Evolutionary conservation across 441 rosid genomes (phyloP).

Genomic region (Erodium moschatum): DNA sequence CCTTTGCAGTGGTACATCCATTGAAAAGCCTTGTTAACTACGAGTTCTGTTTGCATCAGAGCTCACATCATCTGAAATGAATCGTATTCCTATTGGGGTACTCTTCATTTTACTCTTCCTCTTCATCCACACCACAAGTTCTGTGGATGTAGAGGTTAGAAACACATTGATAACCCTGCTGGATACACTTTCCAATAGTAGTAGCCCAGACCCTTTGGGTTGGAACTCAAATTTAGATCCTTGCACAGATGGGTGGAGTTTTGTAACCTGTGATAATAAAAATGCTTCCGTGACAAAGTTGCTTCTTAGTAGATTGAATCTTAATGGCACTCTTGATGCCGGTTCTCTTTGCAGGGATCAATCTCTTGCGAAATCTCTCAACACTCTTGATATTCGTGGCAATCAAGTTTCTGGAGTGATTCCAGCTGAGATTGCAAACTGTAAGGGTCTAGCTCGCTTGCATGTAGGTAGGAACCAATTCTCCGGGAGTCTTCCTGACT

Average conservation of each 20-base stretch:
- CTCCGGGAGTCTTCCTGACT: constrained; percentile 35
- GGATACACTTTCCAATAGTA: background rate
- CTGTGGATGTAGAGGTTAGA: background rate
- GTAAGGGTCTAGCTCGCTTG: constrained; percentile 33
- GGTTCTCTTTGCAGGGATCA: constrained; percentile 31
- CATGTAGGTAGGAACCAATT: constrained; percentile 31
- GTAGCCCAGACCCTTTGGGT: background rate
- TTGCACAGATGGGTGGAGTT: constrained; percentile 11
- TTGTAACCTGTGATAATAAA: constrained; percentile 23
- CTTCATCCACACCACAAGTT: background rate
- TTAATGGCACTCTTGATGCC: constrained; percentile 37
- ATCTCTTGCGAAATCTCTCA: constrained; percentile 22
- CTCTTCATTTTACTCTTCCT: background rate
- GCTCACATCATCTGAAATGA: background rate
- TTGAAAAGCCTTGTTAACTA: background rate
- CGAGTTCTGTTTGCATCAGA: background rate
- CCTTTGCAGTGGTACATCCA: constrained; percentile 15
- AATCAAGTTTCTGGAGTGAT: constrained; percentile 35
- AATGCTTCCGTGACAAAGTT: constrained; percentile 24
- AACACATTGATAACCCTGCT: background rate
- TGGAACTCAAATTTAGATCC: background rate
- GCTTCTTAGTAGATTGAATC: constrained; percentile 24
- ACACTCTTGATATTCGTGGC: constrained; percentile 22
- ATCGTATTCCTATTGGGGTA: background rate
- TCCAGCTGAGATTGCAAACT: constrained; percentile 31